These are phyloP conservation scores for Yamagishiella unicocca DNA, from an alignment of 139 green algal species.

Conservation along the genomic window DNA sequence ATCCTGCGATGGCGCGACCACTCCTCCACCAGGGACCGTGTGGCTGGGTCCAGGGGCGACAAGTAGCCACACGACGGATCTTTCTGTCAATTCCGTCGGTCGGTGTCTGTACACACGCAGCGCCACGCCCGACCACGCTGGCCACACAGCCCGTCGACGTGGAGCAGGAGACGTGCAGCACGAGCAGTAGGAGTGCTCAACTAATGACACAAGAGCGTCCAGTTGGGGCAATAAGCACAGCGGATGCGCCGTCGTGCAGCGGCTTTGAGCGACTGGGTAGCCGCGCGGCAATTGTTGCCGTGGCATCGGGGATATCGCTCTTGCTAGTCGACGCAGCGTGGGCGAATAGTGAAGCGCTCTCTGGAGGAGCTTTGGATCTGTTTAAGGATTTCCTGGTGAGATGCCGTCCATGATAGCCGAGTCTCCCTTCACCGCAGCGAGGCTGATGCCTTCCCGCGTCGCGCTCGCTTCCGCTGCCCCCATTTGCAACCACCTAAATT, in stretches of 20 bases:
- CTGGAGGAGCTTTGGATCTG: constrained; percentile 43
- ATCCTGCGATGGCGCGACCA: background rate
- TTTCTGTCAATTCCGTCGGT: background rate
- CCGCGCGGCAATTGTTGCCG: background rate
- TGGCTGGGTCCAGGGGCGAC: background rate
- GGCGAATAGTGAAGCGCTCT: constrained; percentile 30
- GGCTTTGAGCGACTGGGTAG: background rate
- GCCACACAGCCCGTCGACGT: background rate
- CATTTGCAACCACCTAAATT: too few species aligned
- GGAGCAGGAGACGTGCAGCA: constrained; percentile 10
- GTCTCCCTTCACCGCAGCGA: too few species aligned
- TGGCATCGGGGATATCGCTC: background rate
- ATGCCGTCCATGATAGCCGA: too few species aligned
- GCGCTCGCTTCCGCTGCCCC: too few species aligned
- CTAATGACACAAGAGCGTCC: background rate
- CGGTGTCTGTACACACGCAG: background rate
- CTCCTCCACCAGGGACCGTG: background rate
- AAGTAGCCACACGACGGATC: background rate
- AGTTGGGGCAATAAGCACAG: background rate
- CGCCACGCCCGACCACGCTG: background rate
- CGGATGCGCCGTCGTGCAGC: background rate
- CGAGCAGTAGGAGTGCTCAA: background rate
- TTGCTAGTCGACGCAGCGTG: constrained; percentile 4
- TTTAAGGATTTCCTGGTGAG: constrained; percentile 63
- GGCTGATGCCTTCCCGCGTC: too few species aligned